Evolutionary conservation across 768 basidiomycete species (phyloP), one percentile per base, ranked within the genome.

Genomic region (Scleroderma citrinum): DNA sequence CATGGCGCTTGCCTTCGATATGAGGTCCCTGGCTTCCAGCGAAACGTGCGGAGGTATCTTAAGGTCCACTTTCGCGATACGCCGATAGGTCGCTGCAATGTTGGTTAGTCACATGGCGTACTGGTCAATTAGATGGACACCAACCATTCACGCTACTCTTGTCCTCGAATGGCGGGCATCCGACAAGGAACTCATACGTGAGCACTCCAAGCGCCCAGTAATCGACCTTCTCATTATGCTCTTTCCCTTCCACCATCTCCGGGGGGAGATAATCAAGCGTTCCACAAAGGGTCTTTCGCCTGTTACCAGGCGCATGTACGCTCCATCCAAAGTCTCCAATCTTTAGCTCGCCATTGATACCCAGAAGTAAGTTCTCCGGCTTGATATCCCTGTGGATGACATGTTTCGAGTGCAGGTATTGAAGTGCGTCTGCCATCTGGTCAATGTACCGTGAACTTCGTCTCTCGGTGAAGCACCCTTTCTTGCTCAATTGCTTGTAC

Each of bases 351-450:
- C 95, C 95, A 57, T 93, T 92, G 59, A 98, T 80, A 11, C 94
- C 94, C 12, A 98, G 73, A 29, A 99, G 76, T 43, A 99, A 69
- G 66, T 99, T 99, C 71, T 99, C 95, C 0, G 96, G 96, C 68
- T 99, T 99, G 72, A 99, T 99, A 60, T 99, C 96, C 29, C 96
- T 82, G 66, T 99, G 96, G 44, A 98, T 99, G 61, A 99, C 93
- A 61, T 98, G 94, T 63, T 98, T 99, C 46, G 76, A 72, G 63
- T 99, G 96, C 16, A 98, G 76, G 64, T 99, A 99, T 11, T 73
- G 74, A 39, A 99, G 71, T 3, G 95, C 96, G 66, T 98, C 95
- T 10, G 94, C 88, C 95, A 99, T 97, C 64, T 98, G 96, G 62
- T 92, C 87, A 57, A 97, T 86, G 66, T 99, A 99, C 65, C 92